Conservation (phyloP, 306 rosid genomes). For the Quercus alba region DNA sequence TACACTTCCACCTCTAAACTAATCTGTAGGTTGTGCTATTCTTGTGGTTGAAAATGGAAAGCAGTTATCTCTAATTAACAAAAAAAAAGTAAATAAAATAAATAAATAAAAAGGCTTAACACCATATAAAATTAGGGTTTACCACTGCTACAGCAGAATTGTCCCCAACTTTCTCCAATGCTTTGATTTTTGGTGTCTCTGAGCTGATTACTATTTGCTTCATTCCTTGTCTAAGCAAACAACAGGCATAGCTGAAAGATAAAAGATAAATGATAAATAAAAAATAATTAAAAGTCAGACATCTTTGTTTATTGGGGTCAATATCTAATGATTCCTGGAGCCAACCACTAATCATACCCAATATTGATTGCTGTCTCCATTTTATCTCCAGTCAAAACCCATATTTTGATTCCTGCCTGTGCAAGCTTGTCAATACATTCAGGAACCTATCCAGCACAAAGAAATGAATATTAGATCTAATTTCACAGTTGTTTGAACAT, state of each 20-base stretch:
- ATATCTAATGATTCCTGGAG: not conserved
- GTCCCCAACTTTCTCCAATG: slow-evolving; percentile 72
- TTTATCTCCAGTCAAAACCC: slow-evolving; percentile 99
- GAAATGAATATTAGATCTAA: too few species aligned
- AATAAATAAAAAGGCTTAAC: not conserved
- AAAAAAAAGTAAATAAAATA: not conserved
- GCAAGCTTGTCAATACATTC: too few species aligned
- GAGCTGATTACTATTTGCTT: slow-evolving; percentile 80
- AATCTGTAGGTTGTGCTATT: not conserved
- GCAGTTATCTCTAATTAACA: not conserved
- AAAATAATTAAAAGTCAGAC: not conserved
- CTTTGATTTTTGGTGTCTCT: slow-evolving; percentile 70
- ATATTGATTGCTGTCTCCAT: slow-evolving; percentile 99
- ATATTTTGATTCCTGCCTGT: slow-evolving; percentile 95
- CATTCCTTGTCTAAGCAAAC: slow-evolving; percentile 98
- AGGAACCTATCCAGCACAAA: too few species aligned
- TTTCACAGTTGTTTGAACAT: too few species aligned
- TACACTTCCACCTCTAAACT: not conserved
- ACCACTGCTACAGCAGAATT: slow-evolving; percentile 60
- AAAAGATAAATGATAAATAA: not conserved
- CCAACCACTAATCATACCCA: slow-evolving; percentile 46
- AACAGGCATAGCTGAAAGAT: slow-evolving; percentile 79
- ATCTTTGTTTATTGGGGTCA: not conserved
- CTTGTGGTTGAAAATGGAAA: not conserved
- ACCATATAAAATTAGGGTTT: slow-evolving; percentile 13